A percentile compares a stretch with the other conserved stretches of the same genome.
phyloP scores from a whole-genome alignment of 768 basidiomycete genomes.

The Boletus rufocinnamomeus region DNA sequence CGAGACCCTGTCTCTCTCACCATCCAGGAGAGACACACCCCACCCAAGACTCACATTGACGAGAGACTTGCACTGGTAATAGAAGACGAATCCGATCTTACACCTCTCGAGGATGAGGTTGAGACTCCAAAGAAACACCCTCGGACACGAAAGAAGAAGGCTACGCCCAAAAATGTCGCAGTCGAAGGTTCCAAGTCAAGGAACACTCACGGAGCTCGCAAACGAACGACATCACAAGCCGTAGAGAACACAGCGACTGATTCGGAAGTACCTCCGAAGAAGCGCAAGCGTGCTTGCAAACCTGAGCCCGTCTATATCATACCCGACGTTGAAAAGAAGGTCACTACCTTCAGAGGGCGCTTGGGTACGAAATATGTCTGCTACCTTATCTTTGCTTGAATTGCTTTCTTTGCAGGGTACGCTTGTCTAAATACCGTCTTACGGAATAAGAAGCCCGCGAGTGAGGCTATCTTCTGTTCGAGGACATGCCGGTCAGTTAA shows the following conservation, averaged over 20 bases:
- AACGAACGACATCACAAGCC: slow-evolving; percentile 13
- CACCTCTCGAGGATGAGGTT: slow-evolving; percentile 16
- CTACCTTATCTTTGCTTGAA: not conserved
- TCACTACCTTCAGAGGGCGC: slow-evolving; percentile 70
- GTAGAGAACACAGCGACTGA: slow-evolving; percentile 11
- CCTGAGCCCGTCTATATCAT: slow-evolving; percentile 65
- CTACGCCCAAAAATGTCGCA: not conserved
- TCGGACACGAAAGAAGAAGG: not conserved
- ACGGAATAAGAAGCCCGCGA: slow-evolving; percentile 66
- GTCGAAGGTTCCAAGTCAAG: not conserved
- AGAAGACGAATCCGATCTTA: slow-evolving; percentile 18
- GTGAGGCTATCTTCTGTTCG: slow-evolving; percentile 72
- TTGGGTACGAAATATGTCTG: slow-evolving; percentile 41
- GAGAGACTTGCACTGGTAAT: not conserved
- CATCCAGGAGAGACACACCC: not conserved
- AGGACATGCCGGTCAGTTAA: slow-evolving; percentile 56
- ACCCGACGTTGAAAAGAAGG: slow-evolving; percentile 65
- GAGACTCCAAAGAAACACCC: not conserved
- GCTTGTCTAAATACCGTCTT: slow-evolving; percentile 88
- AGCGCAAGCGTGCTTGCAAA: slow-evolving; percentile 35
- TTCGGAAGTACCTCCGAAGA: slow-evolving; percentile 23
- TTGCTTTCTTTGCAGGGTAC: slow-evolving; percentile 48
- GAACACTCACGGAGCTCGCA: not conserved
- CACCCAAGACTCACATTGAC: not conserved
- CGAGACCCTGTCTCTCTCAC: not conserved